Conservation (phyloP, 768 basidiomycete species). For the Pleurotus ostreatus region DNA sequence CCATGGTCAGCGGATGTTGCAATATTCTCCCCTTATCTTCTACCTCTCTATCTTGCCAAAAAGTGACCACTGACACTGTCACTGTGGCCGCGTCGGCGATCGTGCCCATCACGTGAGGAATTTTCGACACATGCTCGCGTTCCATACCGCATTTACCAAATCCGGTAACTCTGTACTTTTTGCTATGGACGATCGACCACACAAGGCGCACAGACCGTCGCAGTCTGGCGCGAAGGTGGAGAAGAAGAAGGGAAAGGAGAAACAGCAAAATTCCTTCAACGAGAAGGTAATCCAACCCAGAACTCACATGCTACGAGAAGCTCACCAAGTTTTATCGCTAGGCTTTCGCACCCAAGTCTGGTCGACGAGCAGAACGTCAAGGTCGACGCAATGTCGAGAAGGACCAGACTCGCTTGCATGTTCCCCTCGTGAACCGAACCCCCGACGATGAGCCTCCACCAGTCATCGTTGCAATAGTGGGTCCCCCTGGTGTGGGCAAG, state of each 20-base stretch:
- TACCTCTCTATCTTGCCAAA: too few species aligned
- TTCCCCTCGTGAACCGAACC: constrained; percentile 92
- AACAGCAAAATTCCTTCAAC: constrained; percentile 70
- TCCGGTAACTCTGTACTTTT: not conserved
- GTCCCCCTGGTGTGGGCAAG: constrained; percentile 96
- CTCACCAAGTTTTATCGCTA: constrained; percentile 18
- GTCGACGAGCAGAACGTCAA: constrained; percentile 82
- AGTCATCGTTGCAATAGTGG: constrained; percentile 90
- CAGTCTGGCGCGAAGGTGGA: constrained; percentile 69
- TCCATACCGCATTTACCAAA: not conserved
- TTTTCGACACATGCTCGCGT: not conserved
- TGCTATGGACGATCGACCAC: constrained; percentile 67
- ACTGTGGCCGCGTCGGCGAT: not conserved
- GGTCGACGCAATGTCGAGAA: constrained; percentile 88
- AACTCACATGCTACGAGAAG: not conserved
- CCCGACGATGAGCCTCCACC: constrained; percentile 91
- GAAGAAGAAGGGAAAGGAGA: constrained; percentile 75
- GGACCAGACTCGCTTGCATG: constrained; percentile 93
- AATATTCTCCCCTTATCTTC: too few species aligned
- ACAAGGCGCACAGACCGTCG: constrained; percentile 80
- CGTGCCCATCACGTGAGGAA: not conserved
- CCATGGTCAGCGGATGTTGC: too few species aligned
- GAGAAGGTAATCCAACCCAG: constrained; percentile 57
- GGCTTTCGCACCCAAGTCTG: constrained; percentile 94
- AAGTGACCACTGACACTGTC: too few species aligned